Conservation (phyloP, 306 rosid species). For the Vachellia pachyceras region DNA sequence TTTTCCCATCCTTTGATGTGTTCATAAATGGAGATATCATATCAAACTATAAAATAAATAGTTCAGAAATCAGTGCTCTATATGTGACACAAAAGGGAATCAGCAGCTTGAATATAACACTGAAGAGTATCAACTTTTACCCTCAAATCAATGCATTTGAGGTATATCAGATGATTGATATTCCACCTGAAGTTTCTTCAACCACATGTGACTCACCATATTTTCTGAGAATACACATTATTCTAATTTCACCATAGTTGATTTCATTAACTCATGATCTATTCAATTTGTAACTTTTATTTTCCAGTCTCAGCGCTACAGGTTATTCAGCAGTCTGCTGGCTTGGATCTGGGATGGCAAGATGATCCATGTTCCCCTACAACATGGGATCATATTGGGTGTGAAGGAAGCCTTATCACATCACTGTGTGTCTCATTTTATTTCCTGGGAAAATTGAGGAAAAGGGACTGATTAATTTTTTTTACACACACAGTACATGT, state of each 20-base stretch:
- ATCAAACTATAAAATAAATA: slow-evolving; percentile 67
- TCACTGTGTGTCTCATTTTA: slow-evolving; percentile 59
- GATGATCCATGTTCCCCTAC: slow-evolving; percentile 94
- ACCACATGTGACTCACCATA: slow-evolving; percentile 72
- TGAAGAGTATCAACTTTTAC: slow-evolving; percentile 59
- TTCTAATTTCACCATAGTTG: slow-evolving; percentile 32
- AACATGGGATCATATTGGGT: slow-evolving; percentile 74
- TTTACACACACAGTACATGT: too few relatives aligned
- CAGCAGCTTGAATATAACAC: slow-evolving; percentile 67
- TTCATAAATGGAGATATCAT: slow-evolving; percentile 66
- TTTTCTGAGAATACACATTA: background rate
- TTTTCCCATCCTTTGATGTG: slow-evolving; percentile 74
- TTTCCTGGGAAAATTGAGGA: background rate
- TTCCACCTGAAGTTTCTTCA: slow-evolving; percentile 83
- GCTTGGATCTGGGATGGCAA: slow-evolving; percentile 88
- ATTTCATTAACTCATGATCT: slow-evolving; percentile 19
- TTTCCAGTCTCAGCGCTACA: slow-evolving; percentile 86
- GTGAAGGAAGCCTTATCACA: slow-evolving; percentile 82
- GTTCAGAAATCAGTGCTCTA: slow-evolving; percentile 65
- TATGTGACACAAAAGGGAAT: slow-evolving; percentile 55
- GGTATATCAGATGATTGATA: slow-evolving; percentile 73
- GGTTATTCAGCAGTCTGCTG: slow-evolving; percentile 81
- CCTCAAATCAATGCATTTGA: slow-evolving; percentile 94
- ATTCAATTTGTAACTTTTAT: slow-evolving; percentile 23
- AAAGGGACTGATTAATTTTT: too few relatives aligned